These are phyloP conservation scores for Hemisphaericaspora lyxosophila DNA, from an alignment of 1,139 yeast genomes.

Conservation along the genomic window DNA sequence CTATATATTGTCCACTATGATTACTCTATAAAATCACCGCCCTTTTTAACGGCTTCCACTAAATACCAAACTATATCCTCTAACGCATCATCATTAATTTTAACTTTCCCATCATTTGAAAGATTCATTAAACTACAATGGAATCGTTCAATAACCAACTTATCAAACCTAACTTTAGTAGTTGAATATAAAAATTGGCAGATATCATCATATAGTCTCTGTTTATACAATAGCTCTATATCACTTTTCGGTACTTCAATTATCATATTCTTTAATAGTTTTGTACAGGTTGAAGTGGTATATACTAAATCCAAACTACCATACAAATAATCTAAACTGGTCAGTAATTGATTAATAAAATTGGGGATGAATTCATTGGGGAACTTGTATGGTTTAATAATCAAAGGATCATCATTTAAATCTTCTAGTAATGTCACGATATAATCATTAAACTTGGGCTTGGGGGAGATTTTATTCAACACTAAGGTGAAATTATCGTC, in stretches of 20 bases:
- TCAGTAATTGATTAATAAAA: slow-evolving; percentile 14
- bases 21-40: not conserved
- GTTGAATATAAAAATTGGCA: slow-evolving; percentile 18
- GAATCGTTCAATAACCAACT: slow-evolving; percentile 22
- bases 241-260: slow-evolving; percentile 27
- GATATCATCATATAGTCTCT: slow-evolving; percentile 11
- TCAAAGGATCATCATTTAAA: slow-evolving; percentile 15
- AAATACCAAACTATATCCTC: slow-evolving; percentile 11
- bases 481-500: slow-evolving; percentile 6
- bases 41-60: slow-evolving; percentile 9
- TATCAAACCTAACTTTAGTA: slow-evolving; percentile 22
- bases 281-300: slow-evolving; percentile 7
- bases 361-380: slow-evolving; percentile 11
- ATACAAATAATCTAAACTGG: slow-evolving; percentile 2
- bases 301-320: slow-evolving; percentile 21
- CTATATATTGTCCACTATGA: no score
- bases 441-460: slow-evolving; percentile 9
- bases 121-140: slow-evolving; percentile 18
- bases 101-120: slow-evolving; percentile 14
- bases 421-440: slow-evolving; percentile 12
- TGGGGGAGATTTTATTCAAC: slow-evolving; percentile 7
- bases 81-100: slow-evolving; percentile 8
- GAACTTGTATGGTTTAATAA: slow-evolving; percentile 15
- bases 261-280: slow-evolving; percentile 21
- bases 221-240: slow-evolving; percentile 12